Evolutionary conservation across 257 asterid species (phyloP), one percentile per base, ranked within the genome.

Genomic region (Capsicum baccatum): DNA sequence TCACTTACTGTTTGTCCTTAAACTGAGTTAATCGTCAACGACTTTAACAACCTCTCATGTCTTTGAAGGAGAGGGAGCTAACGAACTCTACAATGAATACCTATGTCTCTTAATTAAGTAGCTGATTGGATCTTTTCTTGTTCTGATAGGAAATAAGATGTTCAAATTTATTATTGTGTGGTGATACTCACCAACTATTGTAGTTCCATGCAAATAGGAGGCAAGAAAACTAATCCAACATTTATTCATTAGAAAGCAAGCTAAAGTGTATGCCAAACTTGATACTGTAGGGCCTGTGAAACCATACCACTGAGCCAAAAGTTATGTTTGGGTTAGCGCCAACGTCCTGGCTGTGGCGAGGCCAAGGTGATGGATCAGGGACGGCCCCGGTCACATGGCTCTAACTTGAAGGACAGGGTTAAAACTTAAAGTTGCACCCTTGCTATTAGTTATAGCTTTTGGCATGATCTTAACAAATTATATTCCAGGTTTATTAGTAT

Each of bases 151-250:
- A 76, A 76, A 76, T 76, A 76, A 21, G 62, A 76, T 76, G 13
- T 7, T 52, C 63, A 21, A 50, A 74, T 70, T 42, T 3, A 50
- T 50, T 6, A 44, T 19, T 19, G 14, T 47, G 26, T 11, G 12
- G 42, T 15, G 12, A 7, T 62, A 42, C 62, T 62, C 47, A 47
- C 63, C 84, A 63, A 47, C 60, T 47, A 13, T 35, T 62, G 76
- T 39, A 2, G 9, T 58, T 79, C 58, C 78, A 81, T 47, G 78
- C 78, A 44, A 21, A 81, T 81, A 58, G 69, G 83, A 37, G 71
- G 33, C 56, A 39, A 44, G 57, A 70, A 21, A 70, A 70, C 79
- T 16, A 68, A 39, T 14, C 0, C 26, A 68, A 68, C 15, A 8
- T 37, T 68, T 9, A 15, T 68, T 0, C 54, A 54, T 19, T 13